Conservation (phyloP, 805 yeast species). For the Cyberlindnera mississippiensis region DNA sequence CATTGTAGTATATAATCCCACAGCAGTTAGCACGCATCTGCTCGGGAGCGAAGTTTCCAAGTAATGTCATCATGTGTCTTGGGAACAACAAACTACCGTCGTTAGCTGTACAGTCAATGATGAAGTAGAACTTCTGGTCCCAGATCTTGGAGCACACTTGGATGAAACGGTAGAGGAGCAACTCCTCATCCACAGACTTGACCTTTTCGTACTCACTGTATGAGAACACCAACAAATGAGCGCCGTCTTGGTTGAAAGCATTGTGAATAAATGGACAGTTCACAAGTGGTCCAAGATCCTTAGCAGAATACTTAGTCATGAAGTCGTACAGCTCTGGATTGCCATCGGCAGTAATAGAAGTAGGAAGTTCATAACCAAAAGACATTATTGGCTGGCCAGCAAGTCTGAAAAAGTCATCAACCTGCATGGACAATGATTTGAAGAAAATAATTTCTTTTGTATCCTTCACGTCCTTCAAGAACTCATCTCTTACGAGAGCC, state of each 20-base stretch:
- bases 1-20: slow-evolving; percentile 46
- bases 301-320: slow-evolving; percentile 61
- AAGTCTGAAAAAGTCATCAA: slow-evolving; percentile 45
- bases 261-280: slow-evolving; percentile 52
- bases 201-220: slow-evolving; percentile 35
- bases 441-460: slow-evolving; percentile 22
- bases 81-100: slow-evolving; percentile 28
- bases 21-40: slow-evolving; percentile 49
- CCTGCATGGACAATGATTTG: slow-evolving; percentile 31
- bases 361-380: slow-evolving; percentile 53
- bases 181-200: slow-evolving; percentile 40
- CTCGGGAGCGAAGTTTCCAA: slow-evolving; percentile 47
- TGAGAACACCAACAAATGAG: slow-evolving; percentile 60
- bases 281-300: slow-evolving; percentile 43
- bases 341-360: slow-evolving; percentile 45
- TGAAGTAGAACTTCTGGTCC: slow-evolving; percentile 59
- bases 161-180: slow-evolving; percentile 54
- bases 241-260: slow-evolving; percentile 67
- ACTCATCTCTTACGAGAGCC: slow-evolving; percentile 31
- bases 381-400: slow-evolving; percentile 59
- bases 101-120: slow-evolving; percentile 69
- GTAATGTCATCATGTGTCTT: slow-evolving; percentile 31
- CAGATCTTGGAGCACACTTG: slow-evolving; percentile 68
- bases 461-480: slow-evolving; percentile 16
- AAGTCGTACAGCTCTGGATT: slow-evolving; percentile 62